phyloP scores from a whole-genome alignment of 2,329 filamentous ascomycete species.

The Lanzia echinophila region DNA sequence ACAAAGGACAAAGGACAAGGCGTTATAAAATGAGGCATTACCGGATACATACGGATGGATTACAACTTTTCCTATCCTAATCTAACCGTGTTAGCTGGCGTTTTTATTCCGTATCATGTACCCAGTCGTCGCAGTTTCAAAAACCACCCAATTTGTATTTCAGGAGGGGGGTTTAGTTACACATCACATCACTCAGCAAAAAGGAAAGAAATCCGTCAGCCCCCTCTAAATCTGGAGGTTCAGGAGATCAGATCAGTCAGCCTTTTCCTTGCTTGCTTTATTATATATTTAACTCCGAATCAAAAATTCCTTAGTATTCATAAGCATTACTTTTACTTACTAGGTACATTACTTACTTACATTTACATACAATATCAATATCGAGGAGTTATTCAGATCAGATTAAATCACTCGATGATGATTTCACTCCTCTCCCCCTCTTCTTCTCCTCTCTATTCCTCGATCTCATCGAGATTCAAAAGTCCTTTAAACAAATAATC shows the following conservation, averaged over 20 bases:
- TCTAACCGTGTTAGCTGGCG: not conserved
- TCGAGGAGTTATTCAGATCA: no score
- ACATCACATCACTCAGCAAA: not conserved
- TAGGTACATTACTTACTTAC: no score
- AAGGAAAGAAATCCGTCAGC: constrained; percentile 2
- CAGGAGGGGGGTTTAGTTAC: not conserved
- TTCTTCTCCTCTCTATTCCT: no score
- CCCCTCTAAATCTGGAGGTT: constrained; percentile 5
- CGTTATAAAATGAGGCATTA: not conserved
- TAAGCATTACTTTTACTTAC: constrained; percentile 13
- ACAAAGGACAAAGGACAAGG: not conserved
- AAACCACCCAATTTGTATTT: constrained; percentile 15
- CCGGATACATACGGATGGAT: not conserved
- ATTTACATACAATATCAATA: no score
- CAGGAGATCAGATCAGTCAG: not conserved
- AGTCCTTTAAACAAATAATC: no score
- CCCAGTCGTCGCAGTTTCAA: no score
- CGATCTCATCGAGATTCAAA: no score
- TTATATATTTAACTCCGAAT: not conserved
- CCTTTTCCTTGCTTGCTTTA: not conserved
- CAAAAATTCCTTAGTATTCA: constrained; percentile 9
- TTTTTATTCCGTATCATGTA: not conserved
- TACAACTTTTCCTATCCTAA: not conserved
- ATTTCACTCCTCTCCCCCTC: no score
- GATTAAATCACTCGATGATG: no score